Percentiles rank a stretch among this genome's conserved stretches.
phyloP scores from a whole-genome alignment of 805 yeast genomes.

The Sugiyamaella americana region DNA sequence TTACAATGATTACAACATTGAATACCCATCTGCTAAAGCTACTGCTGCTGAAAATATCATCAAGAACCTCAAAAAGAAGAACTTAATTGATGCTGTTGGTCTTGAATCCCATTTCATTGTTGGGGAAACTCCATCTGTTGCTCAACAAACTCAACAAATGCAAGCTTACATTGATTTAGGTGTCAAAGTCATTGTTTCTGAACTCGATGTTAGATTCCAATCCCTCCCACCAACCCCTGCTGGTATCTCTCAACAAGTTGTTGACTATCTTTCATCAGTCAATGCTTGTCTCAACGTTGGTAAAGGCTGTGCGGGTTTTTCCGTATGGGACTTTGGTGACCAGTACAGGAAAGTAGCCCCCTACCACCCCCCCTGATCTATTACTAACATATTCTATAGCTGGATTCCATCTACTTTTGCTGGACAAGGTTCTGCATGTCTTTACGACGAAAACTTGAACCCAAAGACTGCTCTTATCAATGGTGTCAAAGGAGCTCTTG shows the following conservation, averaged over 20 bases:
- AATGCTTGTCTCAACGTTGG: constrained; percentile 6
- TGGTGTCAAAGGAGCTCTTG: too few species aligned
- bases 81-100: constrained; percentile 7
- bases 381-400: too few species aligned
- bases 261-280: background rate
- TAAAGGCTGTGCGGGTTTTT: constrained; percentile 1
- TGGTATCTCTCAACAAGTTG: constrained; percentile 1
- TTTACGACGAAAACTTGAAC: too few species aligned
- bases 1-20: constrained; percentile 6
- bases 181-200: constrained; percentile 4
- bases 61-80: background rate
- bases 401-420: too few species aligned
- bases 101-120: constrained; percentile 7
- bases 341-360: too few species aligned
- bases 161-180: background rate
- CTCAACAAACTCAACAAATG: background rate
- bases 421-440: too few species aligned
- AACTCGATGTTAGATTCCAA: constrained; percentile 2
- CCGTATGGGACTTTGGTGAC: constrained; percentile 8
- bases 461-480: too few species aligned
- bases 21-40: constrained; percentile 7
- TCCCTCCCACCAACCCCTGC: background rate
- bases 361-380: too few species aligned
- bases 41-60: constrained; percentile 4
- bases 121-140: constrained; percentile 1